Evolutionary conservation across 1,284 basidiomycete species (phyloP).

Genomic region (Ustilago shanxiensis): DNA sequence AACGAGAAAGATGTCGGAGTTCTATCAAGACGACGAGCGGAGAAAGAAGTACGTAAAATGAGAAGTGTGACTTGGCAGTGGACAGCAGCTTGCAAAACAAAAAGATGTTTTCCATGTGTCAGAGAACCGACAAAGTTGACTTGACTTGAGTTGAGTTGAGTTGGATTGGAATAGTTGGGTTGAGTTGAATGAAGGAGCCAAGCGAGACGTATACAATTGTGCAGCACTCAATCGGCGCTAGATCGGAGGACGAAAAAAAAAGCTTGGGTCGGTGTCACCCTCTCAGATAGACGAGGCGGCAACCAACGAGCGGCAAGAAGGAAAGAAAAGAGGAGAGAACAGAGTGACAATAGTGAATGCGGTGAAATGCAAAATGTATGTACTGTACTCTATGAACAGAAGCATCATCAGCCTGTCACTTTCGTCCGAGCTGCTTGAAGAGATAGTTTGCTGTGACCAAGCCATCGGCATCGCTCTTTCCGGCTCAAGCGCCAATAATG

Average conservation of each 20-base stretch:
- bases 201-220: constrained; percentile 8
- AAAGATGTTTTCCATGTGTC: no score
- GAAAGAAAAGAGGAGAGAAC: no score
- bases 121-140: no score
- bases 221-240: constrained; percentile 33
- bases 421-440: no score
- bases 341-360: no score
- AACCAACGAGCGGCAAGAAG: background rate
- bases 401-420: no score
- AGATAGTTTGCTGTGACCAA: background rate
- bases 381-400: no score
- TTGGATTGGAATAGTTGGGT: no score
- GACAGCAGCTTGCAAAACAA: background rate
- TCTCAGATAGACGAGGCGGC: constrained; percentile 5
- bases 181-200: constrained; percentile 2
- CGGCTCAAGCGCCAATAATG: constrained; percentile 5
- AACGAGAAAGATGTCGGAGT: constrained; percentile 7
- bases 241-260: constrained; percentile 38
- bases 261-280: background rate
- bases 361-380: no score
- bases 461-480: constrained; percentile 9
- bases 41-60: background rate
- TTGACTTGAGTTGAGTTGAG: no score
- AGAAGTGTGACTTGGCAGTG: background rate
- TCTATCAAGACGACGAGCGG: background rate